Evolutionary conservation across 2,329 filamentous ascomycete genomes (phyloP).

Genomic region (Fusarium pseudonygamai): DNA sequence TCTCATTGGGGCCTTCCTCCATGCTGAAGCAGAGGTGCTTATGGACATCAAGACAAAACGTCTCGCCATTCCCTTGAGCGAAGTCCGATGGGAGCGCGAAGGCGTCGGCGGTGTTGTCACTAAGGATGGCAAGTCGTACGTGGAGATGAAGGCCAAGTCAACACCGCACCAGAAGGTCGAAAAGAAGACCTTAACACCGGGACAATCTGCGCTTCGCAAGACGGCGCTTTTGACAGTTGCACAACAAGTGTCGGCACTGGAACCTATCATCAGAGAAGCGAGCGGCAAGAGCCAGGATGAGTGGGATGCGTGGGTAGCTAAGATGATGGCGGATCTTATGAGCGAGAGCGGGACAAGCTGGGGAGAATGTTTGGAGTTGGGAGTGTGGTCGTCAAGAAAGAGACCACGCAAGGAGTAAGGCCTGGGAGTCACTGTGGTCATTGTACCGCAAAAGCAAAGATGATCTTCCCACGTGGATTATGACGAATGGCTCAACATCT

Average conservation of each 20-base stretch:
- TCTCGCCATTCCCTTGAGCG: slow-evolving; percentile 85
- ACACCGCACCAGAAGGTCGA: slow-evolving; percentile 48
- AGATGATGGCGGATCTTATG: slow-evolving; percentile 86
- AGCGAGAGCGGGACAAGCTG: slow-evolving; percentile 80
- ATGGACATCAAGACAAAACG: slow-evolving; percentile 76
- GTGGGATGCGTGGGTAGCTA: slow-evolving; percentile 89
- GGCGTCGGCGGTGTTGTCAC: slow-evolving; percentile 71
- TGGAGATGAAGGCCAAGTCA: slow-evolving; percentile 62
- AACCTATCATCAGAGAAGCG: slow-evolving; percentile 81
- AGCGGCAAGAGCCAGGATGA: slow-evolving; percentile 91
- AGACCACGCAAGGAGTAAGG: slow-evolving; percentile 12
- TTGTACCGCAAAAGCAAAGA: slow-evolving; percentile 24
- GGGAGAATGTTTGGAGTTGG: slow-evolving; percentile 86
- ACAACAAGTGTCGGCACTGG: slow-evolving; percentile 85
- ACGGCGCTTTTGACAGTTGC: slow-evolving; percentile 85
- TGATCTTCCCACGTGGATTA: slow-evolving; percentile 11
- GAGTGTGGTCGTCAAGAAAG: slow-evolving; percentile 92
- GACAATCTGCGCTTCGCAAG: slow-evolving; percentile 77
- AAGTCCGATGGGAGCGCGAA: slow-evolving; percentile 88
- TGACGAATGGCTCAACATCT: slow-evolving; percentile 8
- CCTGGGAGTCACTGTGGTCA: slow-evolving; percentile 8
- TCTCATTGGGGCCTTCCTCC: slow-evolving; percentile 76
- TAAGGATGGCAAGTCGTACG: slow-evolving; percentile 68
- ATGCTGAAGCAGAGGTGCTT: slow-evolving; percentile 81
- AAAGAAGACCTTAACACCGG: slow-evolving; percentile 67